Conservation (phyloP, 2,329 filamentous ascomycete genomes). For the Scorias spongiosa region DNA sequence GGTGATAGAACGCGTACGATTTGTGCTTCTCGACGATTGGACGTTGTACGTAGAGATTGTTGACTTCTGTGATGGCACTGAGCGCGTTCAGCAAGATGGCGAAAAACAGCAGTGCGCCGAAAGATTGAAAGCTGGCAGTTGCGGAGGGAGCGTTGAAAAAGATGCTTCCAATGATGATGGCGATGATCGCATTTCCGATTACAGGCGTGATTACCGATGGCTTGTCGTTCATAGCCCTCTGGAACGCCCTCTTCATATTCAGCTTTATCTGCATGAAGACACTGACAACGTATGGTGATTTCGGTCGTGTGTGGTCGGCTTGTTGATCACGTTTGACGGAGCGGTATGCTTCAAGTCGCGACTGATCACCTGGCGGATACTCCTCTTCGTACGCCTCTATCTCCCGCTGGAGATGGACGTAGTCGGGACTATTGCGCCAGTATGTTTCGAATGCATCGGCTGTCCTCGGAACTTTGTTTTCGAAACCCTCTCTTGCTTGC, state of each 20-base stretch:
- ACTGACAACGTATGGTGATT: constrained; percentile 44
- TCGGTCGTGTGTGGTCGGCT: constrained; percentile 36
- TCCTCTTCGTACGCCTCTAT: constrained; percentile 37
- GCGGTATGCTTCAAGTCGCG: constrained; percentile 28
- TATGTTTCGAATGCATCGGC: constrained; percentile 50
- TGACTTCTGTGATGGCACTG: constrained; percentile 48
- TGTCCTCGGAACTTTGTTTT: constrained; percentile 47
- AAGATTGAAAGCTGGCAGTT: constrained; percentile 38
- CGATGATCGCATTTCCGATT: constrained; percentile 37
- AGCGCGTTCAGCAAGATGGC: constrained; percentile 45
- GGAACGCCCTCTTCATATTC: constrained; percentile 35
- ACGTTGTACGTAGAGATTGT: constrained; percentile 40
- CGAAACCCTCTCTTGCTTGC: constrained; percentile 39
- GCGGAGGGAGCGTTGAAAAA: constrained; percentile 39
- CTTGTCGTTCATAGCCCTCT: constrained; percentile 38
- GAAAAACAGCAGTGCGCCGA: constrained; percentile 44
- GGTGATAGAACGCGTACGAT: constrained; percentile 26
- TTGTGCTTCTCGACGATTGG: constrained; percentile 34
- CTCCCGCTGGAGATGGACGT: constrained; percentile 27
- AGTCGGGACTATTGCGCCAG: constrained; percentile 35
- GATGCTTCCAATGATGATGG: constrained; percentile 46
- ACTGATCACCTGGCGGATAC: constrained; percentile 28
- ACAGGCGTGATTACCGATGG: constrained; percentile 32
- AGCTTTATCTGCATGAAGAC: constrained; percentile 39
- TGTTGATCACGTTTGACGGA: constrained; percentile 37